phyloP scores from a whole-genome alignment of 1,284 basidiomycete species.

The Takashimella koratensis region DNA sequence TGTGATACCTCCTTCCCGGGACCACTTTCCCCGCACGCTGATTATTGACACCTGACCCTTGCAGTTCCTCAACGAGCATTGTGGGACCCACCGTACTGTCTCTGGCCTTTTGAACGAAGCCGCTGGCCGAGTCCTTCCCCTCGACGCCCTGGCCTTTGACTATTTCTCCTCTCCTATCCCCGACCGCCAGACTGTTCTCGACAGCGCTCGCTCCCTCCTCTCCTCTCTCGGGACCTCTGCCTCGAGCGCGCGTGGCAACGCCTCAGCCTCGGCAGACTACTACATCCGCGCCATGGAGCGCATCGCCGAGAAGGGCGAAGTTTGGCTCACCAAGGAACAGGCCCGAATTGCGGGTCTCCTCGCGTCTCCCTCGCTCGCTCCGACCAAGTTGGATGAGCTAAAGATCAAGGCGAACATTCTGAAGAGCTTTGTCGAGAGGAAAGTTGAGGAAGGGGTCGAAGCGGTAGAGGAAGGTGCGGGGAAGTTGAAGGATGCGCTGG shows the following conservation, averaged over 20 bases:
- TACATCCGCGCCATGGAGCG: conserved; percentile 93
- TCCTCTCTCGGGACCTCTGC: conserved; percentile 13
- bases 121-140: conserved; percentile 74
- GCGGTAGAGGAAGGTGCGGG: conserved; percentile 5
- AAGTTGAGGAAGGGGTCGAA: conserved; percentile 42
- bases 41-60: too few relatives aligned
- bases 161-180: conserved; percentile 61
- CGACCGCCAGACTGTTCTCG: conserved; percentile 58
- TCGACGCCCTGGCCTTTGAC: conserved; percentile 69
- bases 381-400: conserved; percentile 85
- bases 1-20: too few relatives aligned
- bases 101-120: conserved; percentile 76
- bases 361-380: conserved; percentile 55
- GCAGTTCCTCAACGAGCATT: conserved; percentile 70
- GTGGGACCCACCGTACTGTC: conserved; percentile 75
- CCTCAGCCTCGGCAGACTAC: conserved; percentile 60
- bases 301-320: conserved; percentile 65
- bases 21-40: too few relatives aligned
- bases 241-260: conserved; percentile 29
- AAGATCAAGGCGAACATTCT: conserved; percentile 88
- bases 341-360: conserved; percentile 56
- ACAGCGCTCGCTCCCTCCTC: conserved; percentile 49
- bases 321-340: conserved; percentile 81
- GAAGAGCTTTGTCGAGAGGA: conserved; percentile 62
- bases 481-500: conserved; percentile 24